Evolutionary conservation across 768 basidiomycete genomes (phyloP), one percentile per base, ranked within the genome.

Genomic region (Obba rivulosa): DNA sequence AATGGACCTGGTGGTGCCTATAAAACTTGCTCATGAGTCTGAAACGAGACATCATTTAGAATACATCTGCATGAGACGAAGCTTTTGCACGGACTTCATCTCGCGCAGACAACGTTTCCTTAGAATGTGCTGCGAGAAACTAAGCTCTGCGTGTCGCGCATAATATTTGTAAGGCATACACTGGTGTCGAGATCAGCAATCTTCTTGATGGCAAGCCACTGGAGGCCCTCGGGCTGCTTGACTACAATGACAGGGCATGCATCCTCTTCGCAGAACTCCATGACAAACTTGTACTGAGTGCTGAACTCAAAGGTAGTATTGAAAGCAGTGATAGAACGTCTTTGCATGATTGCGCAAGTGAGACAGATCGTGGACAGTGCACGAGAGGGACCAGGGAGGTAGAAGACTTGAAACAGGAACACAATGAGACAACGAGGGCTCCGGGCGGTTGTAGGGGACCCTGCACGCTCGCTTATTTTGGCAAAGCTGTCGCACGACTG

Each of bases 1-100:
- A 17, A 68, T 79, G 48, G 40, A 97, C 94, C 63, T 99, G 98
- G 74, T 99, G 98, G 74, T 98, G 96, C 4, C 95, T 93, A 57
- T 96, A 81, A 72, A 99, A 99, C 68, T 99, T 96, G 67, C 95
- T 93, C 34, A 99, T 69, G 36, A 99, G 74, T 63, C 92, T 94
- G 45, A 37, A 7, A 40, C 20, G 44, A 9, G 36, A 54, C 62
- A 41, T 59, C 54, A 31, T 21, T 28, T 23, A 14, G 21, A 47
- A 13, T 31, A 7, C 7, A 5, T 31, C 28, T 31, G 28, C 13
- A 5, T 31, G 11, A n/a, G 25, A n/a, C 13, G 34, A 45, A n/a
- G 38, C 28, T 7, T 13, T 13, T 37, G 43, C 20, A 69, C 77
- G 49, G 61, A 87, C 90, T 82, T 88, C 68, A 99, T 90, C 71